Evolutionary conservation across 78 protist species (phyloP).

Genomic region (Dictyostelium purpureum): DNA sequence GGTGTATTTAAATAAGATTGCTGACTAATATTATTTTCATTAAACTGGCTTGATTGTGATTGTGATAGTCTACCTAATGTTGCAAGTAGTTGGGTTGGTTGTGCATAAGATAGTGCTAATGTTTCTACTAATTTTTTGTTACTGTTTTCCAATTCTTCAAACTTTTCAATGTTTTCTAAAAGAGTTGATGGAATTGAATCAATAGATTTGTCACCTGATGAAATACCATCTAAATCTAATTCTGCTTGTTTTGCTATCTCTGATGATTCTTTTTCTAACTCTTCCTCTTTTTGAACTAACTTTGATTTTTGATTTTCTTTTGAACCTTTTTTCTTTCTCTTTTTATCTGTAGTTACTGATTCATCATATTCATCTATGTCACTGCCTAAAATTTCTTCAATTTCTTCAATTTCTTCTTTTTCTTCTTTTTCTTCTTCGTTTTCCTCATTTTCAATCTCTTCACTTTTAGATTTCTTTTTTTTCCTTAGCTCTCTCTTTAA

Average conservation of each 20-base stretch:
- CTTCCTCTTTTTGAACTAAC: background rate
- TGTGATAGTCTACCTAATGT: background rate
- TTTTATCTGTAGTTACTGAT: background rate
- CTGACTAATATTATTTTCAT: background rate
- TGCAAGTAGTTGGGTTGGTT: too few relatives aligned
- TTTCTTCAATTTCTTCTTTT: background rate
- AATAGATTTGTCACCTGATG: background rate
- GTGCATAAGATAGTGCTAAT: background rate
- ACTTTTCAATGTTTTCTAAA: slow-evolving; percentile 7
- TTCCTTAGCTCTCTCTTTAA: background rate
- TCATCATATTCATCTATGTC: background rate
- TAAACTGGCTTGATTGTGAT: background rate
- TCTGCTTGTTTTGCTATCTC: background rate
- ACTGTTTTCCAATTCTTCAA: background rate
- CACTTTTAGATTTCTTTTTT: background rate
- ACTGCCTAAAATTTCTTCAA: too few relatives aligned
- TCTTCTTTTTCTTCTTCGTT: background rate
- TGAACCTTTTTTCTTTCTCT: background rate
- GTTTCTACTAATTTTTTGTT: background rate
- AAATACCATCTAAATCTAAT: background rate
- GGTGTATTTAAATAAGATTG: background rate
- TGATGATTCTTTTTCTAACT: background rate
- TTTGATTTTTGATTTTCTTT: background rate
- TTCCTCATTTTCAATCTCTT: background rate
- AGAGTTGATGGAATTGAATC: slow-evolving; percentile 17